Evolutionary conservation across 345 rosid genomes (phyloP).

Genomic region (Heritiera littoralis): DNA sequence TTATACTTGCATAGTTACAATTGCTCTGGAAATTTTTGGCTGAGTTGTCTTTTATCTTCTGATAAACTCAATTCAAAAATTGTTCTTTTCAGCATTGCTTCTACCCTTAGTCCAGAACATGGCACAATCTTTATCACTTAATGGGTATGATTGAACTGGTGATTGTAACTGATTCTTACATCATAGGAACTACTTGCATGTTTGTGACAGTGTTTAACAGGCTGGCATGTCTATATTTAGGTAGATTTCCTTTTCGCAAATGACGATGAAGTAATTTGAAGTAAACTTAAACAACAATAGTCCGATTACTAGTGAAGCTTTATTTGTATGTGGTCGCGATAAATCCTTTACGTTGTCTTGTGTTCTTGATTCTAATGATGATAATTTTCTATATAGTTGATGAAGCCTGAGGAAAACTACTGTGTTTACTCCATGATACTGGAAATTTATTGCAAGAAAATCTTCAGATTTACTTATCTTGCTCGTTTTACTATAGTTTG

Average conservation of each 20-base stretch:
- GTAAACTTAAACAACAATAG: background rate
- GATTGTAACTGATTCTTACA: constrained; percentile 1
- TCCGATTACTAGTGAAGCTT: background rate
- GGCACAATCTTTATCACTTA: background rate
- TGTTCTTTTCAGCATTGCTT: background rate
- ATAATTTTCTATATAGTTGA: background rate
- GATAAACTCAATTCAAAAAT: background rate
- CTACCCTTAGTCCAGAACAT: background rate
- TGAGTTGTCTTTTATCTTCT: too few relatives aligned
- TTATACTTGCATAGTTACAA: background rate
- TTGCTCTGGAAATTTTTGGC: background rate
- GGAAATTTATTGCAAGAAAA: background rate
- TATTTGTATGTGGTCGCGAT: background rate
- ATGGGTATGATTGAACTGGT: background rate
- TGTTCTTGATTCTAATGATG: background rate
- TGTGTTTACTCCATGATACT: background rate
- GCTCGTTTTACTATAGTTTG: background rate
- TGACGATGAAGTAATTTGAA: background rate
- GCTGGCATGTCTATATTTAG: constrained; percentile 5
- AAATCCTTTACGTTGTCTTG: background rate
- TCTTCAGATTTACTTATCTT: background rate
- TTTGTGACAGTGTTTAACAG: background rate
- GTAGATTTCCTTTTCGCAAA: background rate
- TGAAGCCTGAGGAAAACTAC: background rate
- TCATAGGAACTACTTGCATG: constrained; percentile 6